phyloP scores from a whole-genome alignment of 768 basidiomycete genomes.

The Tulasnella sp. region DNA sequence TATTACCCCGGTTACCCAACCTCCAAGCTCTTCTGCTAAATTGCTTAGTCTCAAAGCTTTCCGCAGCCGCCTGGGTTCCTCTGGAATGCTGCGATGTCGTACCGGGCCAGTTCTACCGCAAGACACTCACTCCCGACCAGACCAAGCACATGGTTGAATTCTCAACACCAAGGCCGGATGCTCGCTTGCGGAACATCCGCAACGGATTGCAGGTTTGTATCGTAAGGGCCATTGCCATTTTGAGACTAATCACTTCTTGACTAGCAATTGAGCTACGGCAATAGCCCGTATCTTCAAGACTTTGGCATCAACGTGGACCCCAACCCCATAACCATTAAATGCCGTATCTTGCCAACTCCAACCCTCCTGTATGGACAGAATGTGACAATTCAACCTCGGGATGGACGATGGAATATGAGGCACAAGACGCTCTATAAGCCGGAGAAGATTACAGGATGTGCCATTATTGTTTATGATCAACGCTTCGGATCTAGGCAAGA shows the following conservation, averaged over 20 bases:
- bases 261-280: slow-evolving; percentile 54
- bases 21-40: not conserved
- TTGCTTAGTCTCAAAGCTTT: not conserved
- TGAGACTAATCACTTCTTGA: not conserved
- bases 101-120: slow-evolving; percentile 70
- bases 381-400: slow-evolving; percentile 56
- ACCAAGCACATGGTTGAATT: slow-evolving; percentile 66
- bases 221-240: not conserved
- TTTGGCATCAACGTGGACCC: slow-evolving; percentile 72
- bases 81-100: slow-evolving; percentile 68
- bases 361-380: slow-evolving; percentile 63
- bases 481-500: slow-evolving; percentile 52
- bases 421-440: slow-evolving; percentile 59
- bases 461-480: slow-evolving; percentile 66
- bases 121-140: slow-evolving; percentile 69
- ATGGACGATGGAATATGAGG: slow-evolving; percentile 82
- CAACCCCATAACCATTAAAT: slow-evolving; percentile 59
- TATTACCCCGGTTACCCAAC: not conserved
- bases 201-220: slow-evolving; percentile 56
- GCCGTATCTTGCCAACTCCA: slow-evolving; percentile 66
- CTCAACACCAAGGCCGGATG: slow-evolving; percentile 63
- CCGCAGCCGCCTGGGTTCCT: slow-evolving; percentile 57
- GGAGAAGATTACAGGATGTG: slow-evolving; percentile 57
- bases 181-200: slow-evolving; percentile 59
- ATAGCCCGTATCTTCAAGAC: slow-evolving; percentile 72